Evolutionary conservation across 2,329 filamentous ascomycete species (phyloP).

Genomic region (Trichoderma arundinaceum): DNA sequence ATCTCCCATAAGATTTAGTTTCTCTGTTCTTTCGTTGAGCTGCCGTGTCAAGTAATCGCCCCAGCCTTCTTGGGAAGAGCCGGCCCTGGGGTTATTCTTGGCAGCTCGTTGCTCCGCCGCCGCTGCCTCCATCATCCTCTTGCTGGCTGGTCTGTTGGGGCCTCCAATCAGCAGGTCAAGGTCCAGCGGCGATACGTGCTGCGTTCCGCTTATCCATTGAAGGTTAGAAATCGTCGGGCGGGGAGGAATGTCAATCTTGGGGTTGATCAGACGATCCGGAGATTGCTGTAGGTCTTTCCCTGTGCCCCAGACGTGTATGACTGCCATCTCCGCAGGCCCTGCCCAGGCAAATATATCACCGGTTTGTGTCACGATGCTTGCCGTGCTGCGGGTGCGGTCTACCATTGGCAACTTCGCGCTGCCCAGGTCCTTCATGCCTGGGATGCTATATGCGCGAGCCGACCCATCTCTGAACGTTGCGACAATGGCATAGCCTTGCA

Average conservation of each 20-base stretch:
- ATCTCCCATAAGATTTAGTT: slow-evolving; percentile 80
- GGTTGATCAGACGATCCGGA: slow-evolving; percentile 80
- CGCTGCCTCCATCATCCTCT: slow-evolving; percentile 82
- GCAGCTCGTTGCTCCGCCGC: slow-evolving; percentile 73
- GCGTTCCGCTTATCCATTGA: slow-evolving; percentile 95
- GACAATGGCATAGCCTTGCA: slow-evolving; percentile 78
- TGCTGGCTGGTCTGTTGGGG: slow-evolving; percentile 83
- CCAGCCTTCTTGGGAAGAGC: slow-evolving; percentile 64
- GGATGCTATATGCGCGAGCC: slow-evolving; percentile 83
- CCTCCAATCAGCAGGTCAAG: slow-evolving; percentile 91
- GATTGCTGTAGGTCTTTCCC: slow-evolving; percentile 67
- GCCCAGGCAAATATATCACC: slow-evolving; percentile 89
- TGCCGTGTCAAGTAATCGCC: slow-evolving; percentile 84
- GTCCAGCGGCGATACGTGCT: slow-evolving; percentile 84
- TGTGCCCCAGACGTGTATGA: slow-evolving; percentile 84
- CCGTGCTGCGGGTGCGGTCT: slow-evolving; percentile 73
- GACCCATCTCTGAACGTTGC: slow-evolving; percentile 84
- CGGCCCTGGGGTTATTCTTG: slow-evolving; percentile 43
- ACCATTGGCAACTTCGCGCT: slow-evolving; percentile 69
- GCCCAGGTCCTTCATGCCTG: slow-evolving; percentile 83
- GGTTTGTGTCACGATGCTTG: slow-evolving; percentile 73
- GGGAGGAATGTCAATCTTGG: slow-evolving; percentile 72
- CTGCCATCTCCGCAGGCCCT: slow-evolving; percentile 81
- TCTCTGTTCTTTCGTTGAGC: slow-evolving; percentile 89
- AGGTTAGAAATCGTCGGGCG: slow-evolving; percentile 93